Evolutionary conservation across 306 rosid species (phyloP).

Genomic region (Pachyrhizus erosus): DNA sequence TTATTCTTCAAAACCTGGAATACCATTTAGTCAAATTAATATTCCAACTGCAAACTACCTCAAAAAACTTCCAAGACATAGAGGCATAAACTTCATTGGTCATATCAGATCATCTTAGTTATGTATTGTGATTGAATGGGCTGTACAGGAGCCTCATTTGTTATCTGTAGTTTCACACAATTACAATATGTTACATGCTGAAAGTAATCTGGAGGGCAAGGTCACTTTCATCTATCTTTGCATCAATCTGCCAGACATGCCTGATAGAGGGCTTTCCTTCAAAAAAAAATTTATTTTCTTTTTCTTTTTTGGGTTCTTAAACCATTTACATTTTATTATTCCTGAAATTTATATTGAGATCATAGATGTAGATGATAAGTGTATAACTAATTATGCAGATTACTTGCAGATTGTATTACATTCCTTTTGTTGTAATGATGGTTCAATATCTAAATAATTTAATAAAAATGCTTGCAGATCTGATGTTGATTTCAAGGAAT

Average conservation of each 20-base stretch:
- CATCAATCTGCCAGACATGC: slow-evolving; percentile 24
- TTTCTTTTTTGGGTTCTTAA: slow-evolving; percentile 7
- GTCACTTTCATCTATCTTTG: neutral
- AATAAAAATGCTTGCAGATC: slow-evolving; percentile 63
- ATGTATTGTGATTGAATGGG: neutral
- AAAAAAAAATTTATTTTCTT: neutral
- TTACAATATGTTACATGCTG: neutral
- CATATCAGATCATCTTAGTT: neutral
- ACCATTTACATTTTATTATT: slow-evolving; percentile 6
- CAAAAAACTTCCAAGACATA: neutral
- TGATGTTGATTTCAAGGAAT: slow-evolving; percentile 91
- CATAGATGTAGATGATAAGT: slow-evolving; percentile 15
- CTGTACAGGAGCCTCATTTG: neutral
- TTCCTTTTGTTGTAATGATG: slow-evolving; percentile 25
- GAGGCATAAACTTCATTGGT: neutral
- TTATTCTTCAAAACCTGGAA: neutral
- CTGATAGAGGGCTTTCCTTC: neutral
- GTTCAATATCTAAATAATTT: slow-evolving; percentile 27
- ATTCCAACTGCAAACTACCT: neutral
- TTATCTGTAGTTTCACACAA: neutral
- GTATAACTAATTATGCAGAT: slow-evolving; percentile 12
- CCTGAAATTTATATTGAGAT: slow-evolving; percentile 20
- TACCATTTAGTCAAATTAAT: neutral
- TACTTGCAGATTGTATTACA: neutral
- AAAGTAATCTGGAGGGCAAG: neutral